These are phyloP conservation scores for Suhomyces pyralidae DNA, from an alignment of 805 yeast species.

Conservation along the genomic window DNA sequence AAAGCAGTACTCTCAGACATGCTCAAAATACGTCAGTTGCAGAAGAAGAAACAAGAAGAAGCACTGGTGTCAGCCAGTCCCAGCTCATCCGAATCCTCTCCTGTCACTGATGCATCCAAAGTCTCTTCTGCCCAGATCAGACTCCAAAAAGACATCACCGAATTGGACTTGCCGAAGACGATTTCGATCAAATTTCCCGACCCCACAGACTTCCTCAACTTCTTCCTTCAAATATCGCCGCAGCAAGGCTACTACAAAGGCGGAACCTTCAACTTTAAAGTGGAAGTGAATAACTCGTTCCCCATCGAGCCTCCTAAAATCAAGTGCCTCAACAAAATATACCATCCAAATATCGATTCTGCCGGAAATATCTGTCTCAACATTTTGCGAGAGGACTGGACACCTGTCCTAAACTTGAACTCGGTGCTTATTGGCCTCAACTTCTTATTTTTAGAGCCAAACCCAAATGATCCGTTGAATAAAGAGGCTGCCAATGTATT, in stretches of 20 bases:
- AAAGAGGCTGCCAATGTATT: conserved; percentile 74
- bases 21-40: conserved; percentile 56
- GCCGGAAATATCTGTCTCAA: conserved; percentile 91
- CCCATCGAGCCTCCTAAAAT: conserved; percentile 95
- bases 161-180: conserved; percentile 59
- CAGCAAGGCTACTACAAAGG: conserved; percentile 67
- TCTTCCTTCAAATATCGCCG: conserved; percentile 58
- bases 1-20: not conserved
- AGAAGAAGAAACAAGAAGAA: conserved; percentile 51
- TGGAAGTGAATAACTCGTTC: conserved; percentile 64
- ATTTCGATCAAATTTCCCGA: conserved; percentile 51
- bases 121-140: conserved; percentile 65
- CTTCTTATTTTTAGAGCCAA: conserved; percentile 85
- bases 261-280: conserved; percentile 71
- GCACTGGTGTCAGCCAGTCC: conserved; percentile 22
- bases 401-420: conserved; percentile 83
- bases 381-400: conserved; percentile 93
- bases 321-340: conserved; percentile 64
- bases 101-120: conserved; percentile 8
- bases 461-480: conserved; percentile 88
- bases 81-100: not conserved
- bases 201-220: conserved; percentile 57
- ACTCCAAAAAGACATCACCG: conserved; percentile 72
- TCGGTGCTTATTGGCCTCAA: conserved; percentile 81
- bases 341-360: conserved; percentile 90